These are phyloP conservation scores for Pseudocercospora cruenta DNA, from an alignment of 2,329 filamentous ascomycete genomes.

Conservation along the genomic window DNA sequence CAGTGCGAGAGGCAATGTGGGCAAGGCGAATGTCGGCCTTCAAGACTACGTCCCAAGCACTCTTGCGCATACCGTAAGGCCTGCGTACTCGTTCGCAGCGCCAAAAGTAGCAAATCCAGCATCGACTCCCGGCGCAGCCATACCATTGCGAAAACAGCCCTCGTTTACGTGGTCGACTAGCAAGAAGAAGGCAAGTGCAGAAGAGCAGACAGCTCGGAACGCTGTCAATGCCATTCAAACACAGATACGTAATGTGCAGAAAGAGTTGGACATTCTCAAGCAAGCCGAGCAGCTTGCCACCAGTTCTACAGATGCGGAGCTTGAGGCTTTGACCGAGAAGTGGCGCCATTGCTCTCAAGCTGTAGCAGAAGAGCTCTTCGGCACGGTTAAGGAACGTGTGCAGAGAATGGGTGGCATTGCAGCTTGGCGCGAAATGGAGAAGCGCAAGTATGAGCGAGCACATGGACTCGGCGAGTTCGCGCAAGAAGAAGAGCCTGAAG, in stretches of 20 bases:
- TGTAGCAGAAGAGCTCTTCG: conserved; percentile 71
- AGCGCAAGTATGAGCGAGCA: conserved; percentile 36
- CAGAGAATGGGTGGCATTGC: conserved; percentile 65
- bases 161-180: conserved; percentile 26
- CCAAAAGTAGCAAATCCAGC: neutral
- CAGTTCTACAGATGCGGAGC: conserved; percentile 55
- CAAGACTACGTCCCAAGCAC: conserved; percentile 35
- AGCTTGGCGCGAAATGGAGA: conserved; percentile 51
- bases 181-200: conserved; percentile 28
- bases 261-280: conserved; percentile 55
- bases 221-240: conserved; percentile 32
- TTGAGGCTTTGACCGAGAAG: conserved; percentile 59
- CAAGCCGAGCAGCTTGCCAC: conserved; percentile 59
- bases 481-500: conserved; percentile 38
- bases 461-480: conserved; percentile 37
- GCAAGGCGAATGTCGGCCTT: conserved; percentile 17
- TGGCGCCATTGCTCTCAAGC: conserved; percentile 65
- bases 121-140: conserved; percentile 22
- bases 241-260: conserved; percentile 46
- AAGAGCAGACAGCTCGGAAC: conserved; percentile 32
- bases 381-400: conserved; percentile 61
- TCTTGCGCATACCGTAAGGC: conserved; percentile 34
- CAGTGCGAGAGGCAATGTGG: conserved; percentile 22
- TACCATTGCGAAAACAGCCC: conserved; percentile 43
- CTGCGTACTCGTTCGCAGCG: neutral